Evolutionary conservation across 2,329 filamentous ascomycete genomes (phyloP).

Genomic region (Chaetomium globosum): DNA sequence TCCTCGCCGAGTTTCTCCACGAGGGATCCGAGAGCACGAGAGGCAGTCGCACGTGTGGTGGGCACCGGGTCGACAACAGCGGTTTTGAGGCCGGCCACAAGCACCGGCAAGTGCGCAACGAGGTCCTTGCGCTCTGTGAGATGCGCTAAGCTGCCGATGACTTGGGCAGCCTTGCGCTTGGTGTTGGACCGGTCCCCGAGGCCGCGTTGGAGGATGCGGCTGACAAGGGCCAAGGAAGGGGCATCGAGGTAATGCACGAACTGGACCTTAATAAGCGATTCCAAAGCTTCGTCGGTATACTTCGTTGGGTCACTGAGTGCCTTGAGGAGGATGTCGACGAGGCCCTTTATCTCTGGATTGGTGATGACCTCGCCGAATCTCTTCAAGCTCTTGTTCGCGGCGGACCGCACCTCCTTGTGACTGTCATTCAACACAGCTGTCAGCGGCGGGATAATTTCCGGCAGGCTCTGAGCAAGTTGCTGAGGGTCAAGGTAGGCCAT

Average conservation of each 20-base stretch:
- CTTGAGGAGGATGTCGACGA: conserved; percentile 90
- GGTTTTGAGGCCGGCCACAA: conserved; percentile 85
- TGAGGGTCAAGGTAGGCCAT: conserved; percentile 99
- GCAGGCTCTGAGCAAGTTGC: conserved; percentile 86
- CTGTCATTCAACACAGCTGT: conserved; percentile 95
- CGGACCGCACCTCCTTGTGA: conserved; percentile 92
- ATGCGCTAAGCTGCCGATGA: conserved; percentile 96
- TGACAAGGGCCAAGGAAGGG: conserved; percentile 90
- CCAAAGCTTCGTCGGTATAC: conserved; percentile 91
- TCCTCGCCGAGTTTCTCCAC: conserved; percentile 98
- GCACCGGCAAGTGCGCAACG: conserved; percentile 82
- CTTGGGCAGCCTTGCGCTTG: conserved; percentile 94
- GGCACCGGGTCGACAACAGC: conserved; percentile 95
- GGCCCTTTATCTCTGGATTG: conserved; percentile 93
- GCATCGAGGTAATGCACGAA: conserved; percentile 99
- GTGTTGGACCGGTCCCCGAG: conserved; percentile 88
- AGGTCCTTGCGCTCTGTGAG: conserved; percentile 96
- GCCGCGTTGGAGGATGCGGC: conserved; percentile 91
- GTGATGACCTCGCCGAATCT: conserved; percentile 97
- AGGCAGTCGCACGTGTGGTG: conserved; percentile 92
- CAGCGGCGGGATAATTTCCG: conserved; percentile 94
- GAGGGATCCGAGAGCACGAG: conserved; percentile 92
- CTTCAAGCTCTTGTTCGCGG: conserved; percentile 94
- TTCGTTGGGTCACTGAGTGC: conserved; percentile 96
- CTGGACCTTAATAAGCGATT: conserved; percentile 94